Conservation (phyloP, 2,329 filamentous ascomycete species). For the Exophiala dermatitidis region DNA sequence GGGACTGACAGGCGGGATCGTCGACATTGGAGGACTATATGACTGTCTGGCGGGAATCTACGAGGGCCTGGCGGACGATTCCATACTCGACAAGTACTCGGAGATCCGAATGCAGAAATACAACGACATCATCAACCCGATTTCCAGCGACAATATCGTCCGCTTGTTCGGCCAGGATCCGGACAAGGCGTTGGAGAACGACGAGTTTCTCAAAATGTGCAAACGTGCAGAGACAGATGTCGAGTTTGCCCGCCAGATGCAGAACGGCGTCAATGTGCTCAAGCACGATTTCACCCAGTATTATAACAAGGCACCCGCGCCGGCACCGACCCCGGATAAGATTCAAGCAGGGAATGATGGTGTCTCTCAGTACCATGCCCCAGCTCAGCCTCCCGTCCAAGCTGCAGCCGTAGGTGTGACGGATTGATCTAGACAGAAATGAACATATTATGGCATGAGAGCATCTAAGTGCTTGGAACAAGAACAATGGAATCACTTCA, state of each 20-base stretch:
- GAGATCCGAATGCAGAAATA: constrained; percentile 37
- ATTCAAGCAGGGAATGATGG: not conserved
- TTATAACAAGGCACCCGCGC: constrained; percentile 6
- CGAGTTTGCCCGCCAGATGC: constrained; percentile 22
- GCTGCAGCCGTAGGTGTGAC: constrained; percentile 4
- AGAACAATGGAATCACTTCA: too few relatives aligned
- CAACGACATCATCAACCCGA: constrained; percentile 34
- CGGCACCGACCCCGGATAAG: not conserved
- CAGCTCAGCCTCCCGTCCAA: not conserved
- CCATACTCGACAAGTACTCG: constrained; percentile 40
- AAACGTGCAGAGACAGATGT: constrained; percentile 31
- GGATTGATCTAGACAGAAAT: not conserved
- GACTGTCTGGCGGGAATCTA: constrained; percentile 49
- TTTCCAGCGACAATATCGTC: constrained; percentile 38
- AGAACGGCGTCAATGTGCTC: constrained; percentile 6
- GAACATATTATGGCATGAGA: too few relatives aligned
- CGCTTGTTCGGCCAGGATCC: constrained; percentile 33
- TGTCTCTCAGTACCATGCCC: not conserved
- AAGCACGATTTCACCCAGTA: constrained; percentile 22
- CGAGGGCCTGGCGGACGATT: constrained; percentile 34
- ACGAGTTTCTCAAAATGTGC: constrained; percentile 34
- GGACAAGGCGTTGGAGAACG: constrained; percentile 32
- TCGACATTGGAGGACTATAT: constrained; percentile 55
- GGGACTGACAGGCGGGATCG: constrained; percentile 57
- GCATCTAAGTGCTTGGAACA: too few relatives aligned